phyloP scores from a whole-genome alignment of 2,329 filamentous ascomycete genomes.

The Pseudogymnoascus destructans region DNA sequence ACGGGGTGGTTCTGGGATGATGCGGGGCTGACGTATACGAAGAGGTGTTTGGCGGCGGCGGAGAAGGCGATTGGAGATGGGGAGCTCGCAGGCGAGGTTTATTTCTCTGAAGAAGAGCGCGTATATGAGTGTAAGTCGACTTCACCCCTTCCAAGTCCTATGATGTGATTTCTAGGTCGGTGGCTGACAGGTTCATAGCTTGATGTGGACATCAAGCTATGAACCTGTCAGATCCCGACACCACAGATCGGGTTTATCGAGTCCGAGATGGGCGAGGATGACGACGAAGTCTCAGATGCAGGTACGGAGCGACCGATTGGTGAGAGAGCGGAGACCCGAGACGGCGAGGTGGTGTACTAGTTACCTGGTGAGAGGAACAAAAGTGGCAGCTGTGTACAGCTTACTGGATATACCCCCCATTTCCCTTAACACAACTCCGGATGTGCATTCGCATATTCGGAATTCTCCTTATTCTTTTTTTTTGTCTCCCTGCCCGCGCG shows the following conservation, averaged over 20 bases:
- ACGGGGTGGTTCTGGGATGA: constrained; percentile 97
- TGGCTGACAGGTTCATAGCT: not conserved
- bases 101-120: constrained; percentile 70
- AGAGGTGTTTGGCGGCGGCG: constrained; percentile 53
- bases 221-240: constrained; percentile 9
- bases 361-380: not conserved
- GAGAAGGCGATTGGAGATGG: constrained; percentile 67
- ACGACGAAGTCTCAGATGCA: not conserved
- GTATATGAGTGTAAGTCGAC: constrained; percentile 60
- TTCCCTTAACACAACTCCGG: constrained; percentile 6
- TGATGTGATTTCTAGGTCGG: not conserved
- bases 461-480: not conserved
- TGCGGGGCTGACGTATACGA: constrained; percentile 62
- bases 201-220: no score
- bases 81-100: constrained; percentile 45
- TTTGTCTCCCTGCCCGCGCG: not conserved
- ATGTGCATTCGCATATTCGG: not conserved
- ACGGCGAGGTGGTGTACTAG: not conserved
- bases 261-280: constrained; percentile 1
- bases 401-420: constrained; percentile 6
- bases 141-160: not conserved
- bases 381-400: constrained; percentile 3
- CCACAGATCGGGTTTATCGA: constrained; percentile 6
- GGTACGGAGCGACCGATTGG: not conserved
- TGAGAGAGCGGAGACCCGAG: not conserved